phyloP scores from a whole-genome alignment of 176 grass and related monocot genomes.

The Luzula sylvatica region DNA sequence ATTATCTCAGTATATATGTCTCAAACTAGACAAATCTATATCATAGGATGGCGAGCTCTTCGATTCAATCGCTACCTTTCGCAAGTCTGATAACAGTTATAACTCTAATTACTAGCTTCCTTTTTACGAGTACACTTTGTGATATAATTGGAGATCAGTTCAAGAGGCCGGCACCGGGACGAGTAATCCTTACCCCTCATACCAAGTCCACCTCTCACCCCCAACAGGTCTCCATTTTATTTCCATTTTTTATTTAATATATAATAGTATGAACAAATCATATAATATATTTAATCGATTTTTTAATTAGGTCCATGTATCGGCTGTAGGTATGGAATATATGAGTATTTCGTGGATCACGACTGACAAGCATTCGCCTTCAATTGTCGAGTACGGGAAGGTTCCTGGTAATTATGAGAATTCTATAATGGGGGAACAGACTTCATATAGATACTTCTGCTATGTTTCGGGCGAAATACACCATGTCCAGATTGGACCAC shows the following conservation, averaged over 20 bases:
- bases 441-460: slow-evolving; percentile 71
- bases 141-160: slow-evolving; percentile 13
- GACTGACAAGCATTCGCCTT: slow-evolving; percentile 38
- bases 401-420: slow-evolving; percentile 32
- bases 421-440: slow-evolving; percentile 47
- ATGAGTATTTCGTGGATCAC: slow-evolving; percentile 75
- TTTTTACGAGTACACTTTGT: background rate
- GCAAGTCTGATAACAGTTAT: too few relatives aligned
- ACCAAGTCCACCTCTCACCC: slow-evolving; percentile 39
- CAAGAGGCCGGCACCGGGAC: slow-evolving; percentile 36
- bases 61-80: too few relatives aligned
- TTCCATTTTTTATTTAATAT: background rate
- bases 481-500: slow-evolving; percentile 80
- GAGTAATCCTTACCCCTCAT: slow-evolving; percentile 41
- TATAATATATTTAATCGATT: background rate
- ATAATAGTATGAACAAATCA: background rate
- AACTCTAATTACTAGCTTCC: background rate
- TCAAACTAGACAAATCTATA: too few relatives aligned
- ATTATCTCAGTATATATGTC: too few relatives aligned
- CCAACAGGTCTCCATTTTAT: slow-evolving; percentile 42
- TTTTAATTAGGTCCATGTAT: slow-evolving; percentile 49
- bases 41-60: too few relatives aligned
- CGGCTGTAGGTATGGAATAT: slow-evolving; percentile 29
- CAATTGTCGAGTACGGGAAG: slow-evolving; percentile 57
- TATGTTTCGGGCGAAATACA: slow-evolving; percentile 88